Evolutionary conservation across 2,329 filamentous ascomycete species (phyloP).

Genomic region (Claviceps lovelessii): DNA sequence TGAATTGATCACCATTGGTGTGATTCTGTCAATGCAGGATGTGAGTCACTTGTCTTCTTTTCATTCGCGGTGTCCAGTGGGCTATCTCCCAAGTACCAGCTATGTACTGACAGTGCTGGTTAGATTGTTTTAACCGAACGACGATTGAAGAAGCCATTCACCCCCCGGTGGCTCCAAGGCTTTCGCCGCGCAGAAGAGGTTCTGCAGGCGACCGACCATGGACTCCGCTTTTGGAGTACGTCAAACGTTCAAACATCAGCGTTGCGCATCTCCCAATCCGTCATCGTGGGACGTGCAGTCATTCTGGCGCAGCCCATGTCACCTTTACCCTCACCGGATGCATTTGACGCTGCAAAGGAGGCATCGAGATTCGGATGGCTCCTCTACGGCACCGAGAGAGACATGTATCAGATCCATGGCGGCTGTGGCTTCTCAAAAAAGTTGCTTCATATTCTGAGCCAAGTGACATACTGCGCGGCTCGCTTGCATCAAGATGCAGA

Average conservation of each 20-base stretch:
- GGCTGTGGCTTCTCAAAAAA: conserved; percentile 28
- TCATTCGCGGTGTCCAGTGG: background rate
- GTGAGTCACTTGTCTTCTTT: conserved; percentile 12
- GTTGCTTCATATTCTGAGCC: conserved; percentile 22
- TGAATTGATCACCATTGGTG: conserved; percentile 23
- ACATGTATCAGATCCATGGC: conserved; percentile 25
- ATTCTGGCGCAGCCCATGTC: conserved; percentile 27
- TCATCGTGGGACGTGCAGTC: conserved; percentile 25
- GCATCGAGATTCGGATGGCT: conserved; percentile 24
- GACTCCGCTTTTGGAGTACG: conserved; percentile 21
- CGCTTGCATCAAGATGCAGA: conserved; percentile 20
- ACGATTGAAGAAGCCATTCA: conserved; percentile 17
- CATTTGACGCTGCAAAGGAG: conserved; percentile 17
- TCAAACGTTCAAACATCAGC: conserved; percentile 20
- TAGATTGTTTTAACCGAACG: conserved; percentile 25
- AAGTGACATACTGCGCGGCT: conserved; percentile 24
- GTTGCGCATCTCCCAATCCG: conserved; percentile 23
- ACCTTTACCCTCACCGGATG: conserved; percentile 14
- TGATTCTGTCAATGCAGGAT: conserved; percentile 26
- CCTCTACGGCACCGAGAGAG: conserved; percentile 20
- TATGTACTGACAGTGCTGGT: background rate
- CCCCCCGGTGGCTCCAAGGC: conserved; percentile 24
- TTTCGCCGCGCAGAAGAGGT: conserved; percentile 22
- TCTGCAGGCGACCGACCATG: conserved; percentile 21
- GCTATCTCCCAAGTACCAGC: background rate